Evolutionary conservation across 202 grass and related monocot species (phyloP).

Genomic region (Eragrostis tef): DNA sequence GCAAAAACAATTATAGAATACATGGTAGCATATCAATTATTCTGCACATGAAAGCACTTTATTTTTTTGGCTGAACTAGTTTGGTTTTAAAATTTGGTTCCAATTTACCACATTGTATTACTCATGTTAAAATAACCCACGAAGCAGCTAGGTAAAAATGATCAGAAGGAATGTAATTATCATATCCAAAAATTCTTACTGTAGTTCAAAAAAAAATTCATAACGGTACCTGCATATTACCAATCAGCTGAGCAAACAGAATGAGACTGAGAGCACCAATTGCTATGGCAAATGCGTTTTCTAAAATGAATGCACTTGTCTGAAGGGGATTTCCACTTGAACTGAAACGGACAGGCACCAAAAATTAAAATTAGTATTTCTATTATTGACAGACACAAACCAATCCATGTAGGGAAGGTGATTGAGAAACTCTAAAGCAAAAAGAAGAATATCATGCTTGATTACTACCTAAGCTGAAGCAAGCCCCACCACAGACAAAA

Average conservation of each 20-base stretch:
- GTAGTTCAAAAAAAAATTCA: conserved; percentile 2
- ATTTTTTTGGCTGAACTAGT: conserved; percentile 16
- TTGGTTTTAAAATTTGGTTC: conserved; percentile 6
- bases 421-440: neutral
- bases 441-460: neutral
- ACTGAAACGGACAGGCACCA: conserved; percentile 59
- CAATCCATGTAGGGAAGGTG: neutral
- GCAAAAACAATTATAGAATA: neutral
- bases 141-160: neutral
- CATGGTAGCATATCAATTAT: neutral
- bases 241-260: conserved; percentile 92
- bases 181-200: neutral
- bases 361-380: conserved; percentile 17
- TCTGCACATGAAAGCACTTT: neutral
- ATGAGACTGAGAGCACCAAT: conserved; percentile 86
- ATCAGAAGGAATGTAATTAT: neutral
- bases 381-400: neutral
- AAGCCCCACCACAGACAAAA: conserved; percentile 97
- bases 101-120: neutral
- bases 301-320: conserved; percentile 69
- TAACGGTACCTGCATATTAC: conserved; percentile 84
- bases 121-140: neutral
- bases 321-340: conserved; percentile 66
- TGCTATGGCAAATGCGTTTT: conserved; percentile 78
- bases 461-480: conserved; percentile 79